Percentiles rank a stretch among this genome's conserved stretches.
These are phyloP conservation scores for Nitzschia putrida DNA, from an alignment of 108 stramenopile species.

Conservation along the genomic window DNA sequence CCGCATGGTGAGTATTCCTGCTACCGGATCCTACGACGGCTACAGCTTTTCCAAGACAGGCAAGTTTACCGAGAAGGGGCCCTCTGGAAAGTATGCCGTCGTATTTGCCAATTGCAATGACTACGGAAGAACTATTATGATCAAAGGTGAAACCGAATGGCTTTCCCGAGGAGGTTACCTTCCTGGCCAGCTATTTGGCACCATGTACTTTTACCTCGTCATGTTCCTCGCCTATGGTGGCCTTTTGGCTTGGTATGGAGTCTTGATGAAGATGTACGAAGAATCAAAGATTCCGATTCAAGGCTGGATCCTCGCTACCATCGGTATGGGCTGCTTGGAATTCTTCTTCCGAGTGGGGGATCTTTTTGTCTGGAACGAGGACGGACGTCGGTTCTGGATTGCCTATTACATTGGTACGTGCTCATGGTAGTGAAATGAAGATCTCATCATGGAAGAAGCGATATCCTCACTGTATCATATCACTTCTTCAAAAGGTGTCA, in stretches of 20 bases:
- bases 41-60: slow-evolving; percentile 44
- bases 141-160: slow-evolving; percentile 68
- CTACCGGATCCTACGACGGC: slow-evolving; percentile 50
- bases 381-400: slow-evolving; percentile 71
- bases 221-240: slow-evolving; percentile 52
- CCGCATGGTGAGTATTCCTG: slow-evolving; percentile 60
- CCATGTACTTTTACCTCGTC: slow-evolving; percentile 75
- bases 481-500: slow-evolving; percentile 40
- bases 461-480: slow-evolving; percentile 10
- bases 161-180: slow-evolving; percentile 77
- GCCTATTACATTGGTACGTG: slow-evolving; percentile 64
- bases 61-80: slow-evolving; percentile 43
- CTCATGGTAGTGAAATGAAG: background rate
- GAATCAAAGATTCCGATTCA: slow-evolving; percentile 79
- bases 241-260: slow-evolving; percentile 60
- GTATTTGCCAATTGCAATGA: slow-evolving; percentile 84
- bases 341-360: slow-evolving; percentile 72
- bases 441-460: background rate
- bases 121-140: slow-evolving; percentile 58
- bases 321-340: slow-evolving; percentile 70
- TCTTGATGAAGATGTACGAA: slow-evolving; percentile 62
- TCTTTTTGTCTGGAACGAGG: slow-evolving; percentile 82
- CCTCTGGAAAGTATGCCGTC: slow-evolving; percentile 68
- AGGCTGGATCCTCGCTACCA: slow-evolving; percentile 79
- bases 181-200: slow-evolving; percentile 82